phyloP scores from a whole-genome alignment of 768 basidiomycete genomes.

The Pleurotus pulmonarius region DNA sequence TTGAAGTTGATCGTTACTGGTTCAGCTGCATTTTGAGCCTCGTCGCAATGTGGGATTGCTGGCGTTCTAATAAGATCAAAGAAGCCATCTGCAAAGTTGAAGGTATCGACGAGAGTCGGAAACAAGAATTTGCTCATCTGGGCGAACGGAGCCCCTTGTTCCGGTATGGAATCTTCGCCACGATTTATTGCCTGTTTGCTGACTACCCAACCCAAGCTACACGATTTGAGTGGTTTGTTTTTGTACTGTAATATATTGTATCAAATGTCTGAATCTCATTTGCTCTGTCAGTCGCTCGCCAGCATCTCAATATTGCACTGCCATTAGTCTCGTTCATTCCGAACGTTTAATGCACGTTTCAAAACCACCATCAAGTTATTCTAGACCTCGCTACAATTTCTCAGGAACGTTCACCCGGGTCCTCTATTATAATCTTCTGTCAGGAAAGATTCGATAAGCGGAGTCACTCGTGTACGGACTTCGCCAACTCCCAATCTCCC shows the following conservation, averaged over 20 bases:
- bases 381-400: too few species aligned
- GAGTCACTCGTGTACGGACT: too few species aligned
- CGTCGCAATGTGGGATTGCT: slow-evolving; percentile 46
- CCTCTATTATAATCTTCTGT: too few species aligned
- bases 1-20: not conserved
- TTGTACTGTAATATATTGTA: not conserved
- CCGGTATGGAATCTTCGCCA: slow-evolving; percentile 25
- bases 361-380: too few species aligned
- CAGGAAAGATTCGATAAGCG: too few species aligned
- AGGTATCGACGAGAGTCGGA: slow-evolving; percentile 35
- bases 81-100: slow-evolving; percentile 38
- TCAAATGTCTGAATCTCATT: too few species aligned
- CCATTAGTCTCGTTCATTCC: too few species aligned
- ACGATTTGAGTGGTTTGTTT: not conserved
- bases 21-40: not conserved
- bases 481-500: too few species aligned
- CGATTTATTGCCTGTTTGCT: not conserved
- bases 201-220: not conserved
- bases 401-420: too few species aligned
- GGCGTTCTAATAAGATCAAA: slow-evolving; percentile 44
- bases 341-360: too few species aligned
- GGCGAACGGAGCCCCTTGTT: slow-evolving; percentile 56
- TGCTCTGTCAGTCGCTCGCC: too few species aligned
- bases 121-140: slow-evolving; percentile 40
- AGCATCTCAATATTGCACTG: too few species aligned